These are phyloP conservation scores for Sideroxylon spinosum DNA, from an alignment of 179 eudicot species.

Conservation along the genomic window DNA sequence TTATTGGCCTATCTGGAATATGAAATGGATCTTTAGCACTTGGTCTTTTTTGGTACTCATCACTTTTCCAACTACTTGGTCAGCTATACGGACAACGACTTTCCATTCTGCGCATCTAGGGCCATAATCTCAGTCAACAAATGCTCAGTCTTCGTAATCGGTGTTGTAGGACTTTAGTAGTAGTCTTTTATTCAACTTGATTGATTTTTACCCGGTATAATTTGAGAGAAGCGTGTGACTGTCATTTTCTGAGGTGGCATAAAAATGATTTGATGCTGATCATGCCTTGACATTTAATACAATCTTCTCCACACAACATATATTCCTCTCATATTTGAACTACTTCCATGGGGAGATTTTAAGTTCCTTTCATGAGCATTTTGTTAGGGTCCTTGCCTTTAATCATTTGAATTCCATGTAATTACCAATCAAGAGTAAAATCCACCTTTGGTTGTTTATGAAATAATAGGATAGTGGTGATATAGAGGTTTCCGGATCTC, in stretches of 20 bases:
- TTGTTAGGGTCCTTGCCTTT: not conserved
- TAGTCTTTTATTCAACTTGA: not conserved
- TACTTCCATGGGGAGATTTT: not conserved
- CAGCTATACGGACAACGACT: not conserved
- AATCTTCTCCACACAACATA: not conserved
- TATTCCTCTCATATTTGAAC: not conserved
- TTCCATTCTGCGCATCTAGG: not conserved
- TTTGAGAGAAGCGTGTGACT: not conserved
- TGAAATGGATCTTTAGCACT: too few relatives aligned
- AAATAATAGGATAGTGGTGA: conserved; percentile 48
- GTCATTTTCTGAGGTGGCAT: not conserved
- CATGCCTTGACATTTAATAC: not conserved
- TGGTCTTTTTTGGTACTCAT: too few relatives aligned
- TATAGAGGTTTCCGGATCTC: conserved; percentile 78
- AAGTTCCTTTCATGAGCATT: conserved; percentile 2
- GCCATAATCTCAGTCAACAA: conserved; percentile 1
- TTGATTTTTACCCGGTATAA: not conserved
- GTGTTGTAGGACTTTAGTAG: not conserved
- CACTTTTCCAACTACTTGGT: not conserved
- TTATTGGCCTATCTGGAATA: too few relatives aligned
- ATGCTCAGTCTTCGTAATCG: not conserved
- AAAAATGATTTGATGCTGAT: not conserved
- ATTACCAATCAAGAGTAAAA: not conserved
- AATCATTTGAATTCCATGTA: not conserved
- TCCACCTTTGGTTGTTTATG: not conserved